Evolutionary conservation across 2,329 filamentous ascomycete genomes (phyloP).

Genomic region (Arthrobotrys megalospora): DNA sequence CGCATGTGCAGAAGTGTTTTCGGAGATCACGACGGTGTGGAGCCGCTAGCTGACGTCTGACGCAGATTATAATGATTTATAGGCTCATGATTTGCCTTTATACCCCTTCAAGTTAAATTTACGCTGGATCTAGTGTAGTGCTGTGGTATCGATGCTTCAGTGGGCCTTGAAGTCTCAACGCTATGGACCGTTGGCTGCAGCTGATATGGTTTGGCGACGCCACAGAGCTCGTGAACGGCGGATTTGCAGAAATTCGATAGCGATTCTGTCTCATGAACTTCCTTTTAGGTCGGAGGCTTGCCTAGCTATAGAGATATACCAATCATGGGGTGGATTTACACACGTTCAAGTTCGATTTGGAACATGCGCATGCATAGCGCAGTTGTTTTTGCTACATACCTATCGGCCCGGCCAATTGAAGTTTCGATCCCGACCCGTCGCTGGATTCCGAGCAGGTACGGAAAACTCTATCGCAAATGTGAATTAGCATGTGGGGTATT

Average conservation of each 20-base stretch:
- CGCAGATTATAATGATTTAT: neutral
- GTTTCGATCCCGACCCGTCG: neutral
- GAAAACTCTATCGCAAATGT: neutral
- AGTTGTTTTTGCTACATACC: neutral
- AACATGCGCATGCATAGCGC: neutral
- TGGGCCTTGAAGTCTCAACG: neutral
- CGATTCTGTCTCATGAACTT: neutral
- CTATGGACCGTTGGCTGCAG: neutral
- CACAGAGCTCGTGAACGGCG: slow-evolving; percentile 3
- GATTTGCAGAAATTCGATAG: neutral
- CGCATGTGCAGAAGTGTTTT: neutral
- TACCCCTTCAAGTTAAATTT: neutral
- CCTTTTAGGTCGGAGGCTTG: neutral
- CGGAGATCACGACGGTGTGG: neutral
- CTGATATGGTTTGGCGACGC: neutral
- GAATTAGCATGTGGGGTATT: slow-evolving; percentile 30
- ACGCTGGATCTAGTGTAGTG: neutral
- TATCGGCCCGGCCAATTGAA: neutral
- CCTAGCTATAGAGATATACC: neutral
- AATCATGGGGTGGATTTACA: neutral
- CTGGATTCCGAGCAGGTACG: slow-evolving; percentile 9
- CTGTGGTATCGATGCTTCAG: neutral
- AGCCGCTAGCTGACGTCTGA: neutral
- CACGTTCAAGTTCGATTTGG: slow-evolving; percentile 1
- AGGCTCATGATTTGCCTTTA: neutral